These are phyloP conservation scores for Dothideomycetes sp. DNA, from an alignment of 2,329 filamentous ascomycete genomes.

Conservation along the genomic window DNA sequence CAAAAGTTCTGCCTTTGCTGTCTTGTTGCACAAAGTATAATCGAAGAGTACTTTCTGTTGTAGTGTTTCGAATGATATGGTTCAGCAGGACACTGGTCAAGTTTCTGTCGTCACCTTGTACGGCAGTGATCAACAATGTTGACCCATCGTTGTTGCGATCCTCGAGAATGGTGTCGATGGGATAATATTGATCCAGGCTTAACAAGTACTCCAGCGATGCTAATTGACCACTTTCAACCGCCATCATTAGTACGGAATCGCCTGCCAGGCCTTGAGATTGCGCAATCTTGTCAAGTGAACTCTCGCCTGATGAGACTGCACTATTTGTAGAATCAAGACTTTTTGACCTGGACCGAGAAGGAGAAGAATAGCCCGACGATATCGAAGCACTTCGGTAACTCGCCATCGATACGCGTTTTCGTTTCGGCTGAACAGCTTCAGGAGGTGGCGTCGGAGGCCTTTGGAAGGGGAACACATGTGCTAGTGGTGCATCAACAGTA, in stretches of 20 bases:
- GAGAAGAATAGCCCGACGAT: slow-evolving; percentile 65
- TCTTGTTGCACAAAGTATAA: slow-evolving; percentile 71
- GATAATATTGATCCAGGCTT: slow-evolving; percentile 66
- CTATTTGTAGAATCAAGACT: slow-evolving; percentile 67
- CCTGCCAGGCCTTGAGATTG: slow-evolving; percentile 62
- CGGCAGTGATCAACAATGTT: slow-evolving; percentile 78
- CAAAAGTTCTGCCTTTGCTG: slow-evolving; percentile 74
- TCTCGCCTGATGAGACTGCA: slow-evolving; percentile 47
- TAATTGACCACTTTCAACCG: slow-evolving; percentile 51
- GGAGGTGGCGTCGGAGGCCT: slow-evolving; percentile 44
- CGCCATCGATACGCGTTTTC: slow-evolving; percentile 78
- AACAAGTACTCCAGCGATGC: slow-evolving; percentile 72
- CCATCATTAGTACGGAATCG: slow-evolving; percentile 64
- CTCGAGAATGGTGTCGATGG: slow-evolving; percentile 59
- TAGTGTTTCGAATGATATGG: slow-evolving; percentile 51
- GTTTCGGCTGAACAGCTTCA: slow-evolving; percentile 42
- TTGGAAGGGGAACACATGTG: slow-evolving; percentile 90
- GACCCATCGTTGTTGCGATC: slow-evolving; percentile 87
- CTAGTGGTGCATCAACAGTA: slow-evolving; percentile 42
- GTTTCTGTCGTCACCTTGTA: slow-evolving; percentile 70
- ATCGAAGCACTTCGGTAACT: slow-evolving; percentile 66
- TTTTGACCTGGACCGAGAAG: slow-evolving; percentile 64
- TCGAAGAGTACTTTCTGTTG: slow-evolving; percentile 47
- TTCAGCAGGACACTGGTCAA: slow-evolving; percentile 68
- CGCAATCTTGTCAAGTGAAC: slow-evolving; percentile 68